Percentiles rank a stretch among this genome's conserved stretches.
Conservation (phyloP, 169 alveolate species). For the Babesia gibsoni region DNA sequence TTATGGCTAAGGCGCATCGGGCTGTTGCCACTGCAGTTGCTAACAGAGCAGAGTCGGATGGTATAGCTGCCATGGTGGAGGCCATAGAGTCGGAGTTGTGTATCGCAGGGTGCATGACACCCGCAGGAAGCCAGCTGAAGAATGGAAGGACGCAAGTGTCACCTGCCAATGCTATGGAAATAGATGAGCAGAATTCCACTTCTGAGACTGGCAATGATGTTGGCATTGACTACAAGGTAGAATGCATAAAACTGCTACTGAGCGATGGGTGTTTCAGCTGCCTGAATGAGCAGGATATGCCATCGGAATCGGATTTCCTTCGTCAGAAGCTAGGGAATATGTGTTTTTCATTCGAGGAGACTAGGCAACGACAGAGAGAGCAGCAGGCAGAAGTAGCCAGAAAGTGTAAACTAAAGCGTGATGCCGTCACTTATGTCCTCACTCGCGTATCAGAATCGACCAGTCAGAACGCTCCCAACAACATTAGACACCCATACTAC, state of each 20-base stretch:
- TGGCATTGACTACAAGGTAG: background rate
- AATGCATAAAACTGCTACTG: constrained; percentile 31
- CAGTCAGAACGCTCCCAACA: constrained; percentile 52
- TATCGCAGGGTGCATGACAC: too few relatives aligned
- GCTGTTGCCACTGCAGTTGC: constrained; percentile 3
- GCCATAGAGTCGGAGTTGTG: background rate
- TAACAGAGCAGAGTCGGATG: constrained; percentile 28
- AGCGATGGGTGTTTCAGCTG: constrained; percentile 3
- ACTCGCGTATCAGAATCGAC: constrained; percentile 62
- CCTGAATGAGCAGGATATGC: constrained; percentile 3
- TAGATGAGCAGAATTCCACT: background rate
- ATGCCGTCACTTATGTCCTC: constrained; percentile 68
- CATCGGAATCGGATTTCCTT: constrained; percentile 13
- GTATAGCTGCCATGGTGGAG: background rate
- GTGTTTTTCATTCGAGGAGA: constrained; percentile 31
- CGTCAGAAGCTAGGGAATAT: constrained; percentile 25
- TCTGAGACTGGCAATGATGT: background rate
- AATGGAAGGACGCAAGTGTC: too few relatives aligned
- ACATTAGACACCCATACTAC: constrained; percentile 68
- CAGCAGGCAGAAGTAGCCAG: constrained; percentile 63
- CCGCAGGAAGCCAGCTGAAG: too few relatives aligned
- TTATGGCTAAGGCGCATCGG: background rate
- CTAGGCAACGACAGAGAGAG: constrained; percentile 52
- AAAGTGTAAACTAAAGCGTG: constrained; percentile 69
- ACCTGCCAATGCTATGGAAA: background rate